Base-by-base conservation (phyloP, 225 moss, liverwort and hornwort species). In the Rhytidiadelphus loreus region DNA sequence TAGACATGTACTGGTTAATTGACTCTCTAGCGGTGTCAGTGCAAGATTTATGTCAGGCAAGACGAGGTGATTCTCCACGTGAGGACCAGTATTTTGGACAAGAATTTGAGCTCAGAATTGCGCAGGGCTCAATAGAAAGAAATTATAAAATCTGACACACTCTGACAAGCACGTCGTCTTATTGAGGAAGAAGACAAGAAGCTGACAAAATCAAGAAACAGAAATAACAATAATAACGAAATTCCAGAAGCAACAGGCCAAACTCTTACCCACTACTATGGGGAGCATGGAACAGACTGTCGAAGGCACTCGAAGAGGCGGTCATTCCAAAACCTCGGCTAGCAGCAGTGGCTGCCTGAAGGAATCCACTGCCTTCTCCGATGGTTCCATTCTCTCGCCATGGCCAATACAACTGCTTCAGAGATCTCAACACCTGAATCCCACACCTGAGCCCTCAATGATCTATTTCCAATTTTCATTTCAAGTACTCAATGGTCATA, bases 311-410 rank as follows among this genome's bases (percentile, higher is more conserved):
- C 46, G 91, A 85, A 60, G 92, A 90, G 48, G 89, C 83, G 52
- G 91, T 89, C 91, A 91, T 92, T 83, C 96, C 96, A 69, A 90
- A 48, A 88, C 98, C 98, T 91, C 95, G 91, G 91, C 92, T 93
- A 37, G 97, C 96, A 88, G 98, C 96, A 84, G 92, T 94, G 84
- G 98, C 98, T 55, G 98, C 98, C 88, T 96, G 94, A 86, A 98
- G 91, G 88, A 98, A 98, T 28, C 94, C 97, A 78, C 92, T 96
- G 56, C 95, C 97, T 90, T 96, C 93, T 85, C 94, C 94, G 61
- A 92, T 87, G n/a, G 93, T 95, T 90, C 95, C 93, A 86, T 92
- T 89, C 55, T 96, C 92, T 82, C 95, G 95, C 98, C 98, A 98
- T 58, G 98, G 98, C 98, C 98, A 98, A 85, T 97, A 98, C 86